phyloP scores from a whole-genome alignment of 2,329 filamentous ascomycete genomes.

The Hyphodiscus sp. region DNA sequence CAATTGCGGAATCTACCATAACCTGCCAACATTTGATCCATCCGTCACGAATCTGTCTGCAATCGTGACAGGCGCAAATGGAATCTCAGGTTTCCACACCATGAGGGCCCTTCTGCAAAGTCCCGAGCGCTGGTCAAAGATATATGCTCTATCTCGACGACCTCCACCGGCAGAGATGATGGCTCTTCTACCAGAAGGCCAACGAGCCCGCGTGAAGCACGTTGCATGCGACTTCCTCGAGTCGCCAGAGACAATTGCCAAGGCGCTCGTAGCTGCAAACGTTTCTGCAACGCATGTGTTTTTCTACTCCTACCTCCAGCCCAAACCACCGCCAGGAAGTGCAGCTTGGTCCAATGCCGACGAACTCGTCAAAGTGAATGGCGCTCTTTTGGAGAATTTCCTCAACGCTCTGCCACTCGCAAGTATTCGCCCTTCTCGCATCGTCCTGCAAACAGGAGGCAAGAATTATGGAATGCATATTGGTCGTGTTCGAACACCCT shows the following conservation, averaged over 20 bases:
- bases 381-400: not conserved
- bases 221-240: constrained; percentile 29
- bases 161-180: constrained; percentile 20
- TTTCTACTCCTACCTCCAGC: constrained; percentile 31
- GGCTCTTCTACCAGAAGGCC: constrained; percentile 19
- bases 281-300: constrained; percentile 31
- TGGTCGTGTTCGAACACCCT: not conserved
- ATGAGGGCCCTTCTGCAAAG: constrained; percentile 29
- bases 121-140: constrained; percentile 27
- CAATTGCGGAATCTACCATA: too few species aligned
- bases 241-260: constrained; percentile 27
- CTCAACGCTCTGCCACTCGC: not conserved
- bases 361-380: constrained; percentile 21
- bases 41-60: not conserved
- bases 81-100: constrained; percentile 32
- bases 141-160: constrained; percentile 31
- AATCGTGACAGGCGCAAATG: constrained; percentile 21
- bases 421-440: not conserved
- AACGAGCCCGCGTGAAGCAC: constrained; percentile 29
- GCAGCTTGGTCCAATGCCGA: constrained; percentile 24
- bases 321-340: constrained; percentile 25
- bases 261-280: constrained; percentile 21
- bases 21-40: too few species aligned
- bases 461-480: not conserved
- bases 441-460: not conserved